phyloP scores from a whole-genome alignment of 176 grass and related monocot genomes.

The Cenchrus purpureus region DNA sequence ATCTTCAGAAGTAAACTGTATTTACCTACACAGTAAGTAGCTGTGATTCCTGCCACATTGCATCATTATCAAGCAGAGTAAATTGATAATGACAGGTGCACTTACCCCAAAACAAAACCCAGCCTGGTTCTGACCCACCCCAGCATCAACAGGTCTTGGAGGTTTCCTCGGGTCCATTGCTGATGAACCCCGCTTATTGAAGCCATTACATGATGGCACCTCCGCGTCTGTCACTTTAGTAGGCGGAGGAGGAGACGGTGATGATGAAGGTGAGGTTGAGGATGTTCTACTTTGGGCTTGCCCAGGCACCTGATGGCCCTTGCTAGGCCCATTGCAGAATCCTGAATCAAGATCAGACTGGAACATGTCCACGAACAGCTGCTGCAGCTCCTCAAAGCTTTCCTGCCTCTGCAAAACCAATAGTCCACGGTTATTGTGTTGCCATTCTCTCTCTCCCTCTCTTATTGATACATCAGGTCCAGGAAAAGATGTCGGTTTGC shows the following conservation, averaged over 20 bases:
- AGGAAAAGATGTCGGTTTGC: conserved; percentile 3
- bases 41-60: not conserved
- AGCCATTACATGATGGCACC: conserved; percentile 42
- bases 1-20: not conserved
- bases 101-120: conserved; percentile 90
- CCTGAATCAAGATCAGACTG: conserved; percentile 71
- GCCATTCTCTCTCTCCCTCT: not conserved
- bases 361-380: conserved; percentile 88
- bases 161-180: conserved; percentile 63
- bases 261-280: conserved; percentile 38
- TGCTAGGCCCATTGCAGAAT: conserved; percentile 49
- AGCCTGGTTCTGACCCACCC: not conserved
- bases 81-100: not conserved
- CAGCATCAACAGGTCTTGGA: conserved; percentile 48
- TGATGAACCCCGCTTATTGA: conserved; percentile 69
- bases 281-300: conserved; percentile 35
- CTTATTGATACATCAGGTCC: conserved; percentile 44
- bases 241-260: conserved; percentile 46
- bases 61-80: conserved; percentile 21
- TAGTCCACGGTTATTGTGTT: conserved; percentile 2
- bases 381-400: conserved; percentile 92
- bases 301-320: conserved; percentile 11
- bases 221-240: conserved; percentile 32
- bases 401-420: conserved; percentile 70
- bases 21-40: not conserved